A percentile compares a stretch with the other conserved stretches of the same genome.
Conservation (phyloP, 768 basidiomycete genomes). For the Naematelia aurantialba region DNA sequence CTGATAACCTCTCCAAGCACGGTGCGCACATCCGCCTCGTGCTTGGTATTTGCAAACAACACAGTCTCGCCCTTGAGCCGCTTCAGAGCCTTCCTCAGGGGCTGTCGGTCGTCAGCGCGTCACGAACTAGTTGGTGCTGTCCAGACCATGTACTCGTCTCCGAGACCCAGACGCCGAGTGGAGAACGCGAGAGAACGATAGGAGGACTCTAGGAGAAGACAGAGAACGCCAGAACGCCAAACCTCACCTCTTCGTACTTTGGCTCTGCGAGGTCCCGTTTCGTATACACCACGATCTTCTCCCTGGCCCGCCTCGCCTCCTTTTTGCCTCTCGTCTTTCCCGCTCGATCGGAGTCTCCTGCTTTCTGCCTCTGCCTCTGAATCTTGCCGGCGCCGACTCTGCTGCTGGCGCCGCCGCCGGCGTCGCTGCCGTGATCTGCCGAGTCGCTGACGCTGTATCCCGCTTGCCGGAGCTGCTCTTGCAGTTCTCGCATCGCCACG, state of each 20-base stretch:
- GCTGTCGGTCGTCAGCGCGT: slow-evolving; percentile 31
- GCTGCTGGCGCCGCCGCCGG: neutral
- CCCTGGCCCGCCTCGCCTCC: slow-evolving; percentile 53
- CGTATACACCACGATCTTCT: slow-evolving; percentile 85
- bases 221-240: no score
- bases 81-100: slow-evolving; percentile 49
- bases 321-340: slow-evolving; percentile 9
- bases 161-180: no score
- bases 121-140: no score
- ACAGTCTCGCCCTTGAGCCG: slow-evolving; percentile 49
- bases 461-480: no score
- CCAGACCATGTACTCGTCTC: no score
- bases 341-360: no score
- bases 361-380: neutral
- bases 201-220: no score
- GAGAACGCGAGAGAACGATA: no score
- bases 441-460: no score
- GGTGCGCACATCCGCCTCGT: slow-evolving; percentile 46
- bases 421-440: no score
- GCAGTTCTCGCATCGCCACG: no score
- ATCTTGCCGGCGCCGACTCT: neutral
- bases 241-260: slow-evolving; percentile 77
- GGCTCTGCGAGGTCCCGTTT: slow-evolving; percentile 86
- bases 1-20: slow-evolving; percentile 50
- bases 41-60: slow-evolving; percentile 51